Evolutionary conservation across 176 grass and related monocot genomes (phyloP), one percentile per base, ranked within the genome.

Genomic region (Hyparrhenia diplandra): DNA sequence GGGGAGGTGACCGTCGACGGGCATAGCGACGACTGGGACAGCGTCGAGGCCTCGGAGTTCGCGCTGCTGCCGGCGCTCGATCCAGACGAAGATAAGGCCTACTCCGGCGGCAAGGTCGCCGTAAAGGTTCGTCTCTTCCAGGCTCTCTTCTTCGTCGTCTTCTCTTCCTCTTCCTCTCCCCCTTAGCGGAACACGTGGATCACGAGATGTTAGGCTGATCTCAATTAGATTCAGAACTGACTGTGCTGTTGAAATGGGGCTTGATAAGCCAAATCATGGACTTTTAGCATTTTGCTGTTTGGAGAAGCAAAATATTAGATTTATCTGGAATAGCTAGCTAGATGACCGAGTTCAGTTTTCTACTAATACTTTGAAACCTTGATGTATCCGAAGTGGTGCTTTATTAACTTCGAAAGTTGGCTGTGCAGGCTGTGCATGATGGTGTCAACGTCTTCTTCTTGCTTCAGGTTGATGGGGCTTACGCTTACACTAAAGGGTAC

Each of bases 391-490:
- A 82, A 85, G 70, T 60, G 66, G 23, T 82, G 73, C 23, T 43
- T 81, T 54, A 76, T 77, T 97, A 45, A 88, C 70, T 87, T 84
- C 82, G 85, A n/a, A 13, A 84, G 55, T 88, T 69, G 52, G 7
- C 49, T 85, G 71, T 91, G 71, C 82, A 99, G 96, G 96, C 92
- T 88, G 88, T 89, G 69, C 96, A 95, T 90, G 96, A 99, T 71
- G 96, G 96, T 46, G 73, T 78, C 82, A 93, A 90, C 66, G 76
- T 99, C 83, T 95, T 93, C 79, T 99, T 99, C 72, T 77, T 92
- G 86, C 88, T 99, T 31, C 90, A 95, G 89, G 76, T 95, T 86
- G 84, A 99, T 86, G 96, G 96, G 51, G 87, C 87, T 43, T 99
- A 91, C 72, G 80, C 88, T 31, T 99, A 99, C 79, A 64, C 68